Percentiles rank a stretch among this genome's conserved stretches.
Evolutionary conservation across 805 yeast genomes (phyloP).

Genomic region (Candida ortonii): DNA sequence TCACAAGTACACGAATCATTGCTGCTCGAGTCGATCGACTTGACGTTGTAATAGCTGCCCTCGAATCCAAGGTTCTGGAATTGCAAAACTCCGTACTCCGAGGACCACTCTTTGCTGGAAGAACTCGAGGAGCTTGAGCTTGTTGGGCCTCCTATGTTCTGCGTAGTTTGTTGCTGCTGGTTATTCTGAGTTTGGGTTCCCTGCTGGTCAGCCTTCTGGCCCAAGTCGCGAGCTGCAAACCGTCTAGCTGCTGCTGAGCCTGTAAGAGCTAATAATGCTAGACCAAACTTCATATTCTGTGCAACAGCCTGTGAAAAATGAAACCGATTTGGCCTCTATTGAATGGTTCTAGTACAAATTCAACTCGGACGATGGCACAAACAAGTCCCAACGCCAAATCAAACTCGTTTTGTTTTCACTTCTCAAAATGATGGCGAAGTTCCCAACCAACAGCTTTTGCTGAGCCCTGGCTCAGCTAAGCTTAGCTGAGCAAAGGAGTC

Average conservation of each 20-base stretch:
- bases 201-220: neutral
- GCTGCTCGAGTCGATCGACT: constrained; percentile 38
- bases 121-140: constrained; percentile 11
- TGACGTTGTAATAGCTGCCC: constrained; percentile 51
- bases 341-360: no score
- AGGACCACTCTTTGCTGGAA: constrained; percentile 17
- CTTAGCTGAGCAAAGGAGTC: no score
- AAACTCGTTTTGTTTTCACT: no score
- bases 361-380: no score
- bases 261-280: constrained; percentile 2
- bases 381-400: no score
- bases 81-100: constrained; percentile 41
- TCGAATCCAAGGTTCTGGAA: constrained; percentile 54
- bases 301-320: no score
- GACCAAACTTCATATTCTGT: no score
- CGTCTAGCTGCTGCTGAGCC: constrained; percentile 1
- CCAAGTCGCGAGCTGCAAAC: constrained; percentile 9
- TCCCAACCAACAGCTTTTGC: no score
- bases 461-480: no score
- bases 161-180: constrained; percentile 1
- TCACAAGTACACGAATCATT: constrained; percentile 48
- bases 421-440: no score
- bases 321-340: no score
- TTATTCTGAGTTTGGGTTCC: neutral
- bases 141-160: neutral